Base-by-base conservation (phyloP, 2,329 filamentous ascomycete genomes). In the Hymenoscyphus salicellus region DNA sequence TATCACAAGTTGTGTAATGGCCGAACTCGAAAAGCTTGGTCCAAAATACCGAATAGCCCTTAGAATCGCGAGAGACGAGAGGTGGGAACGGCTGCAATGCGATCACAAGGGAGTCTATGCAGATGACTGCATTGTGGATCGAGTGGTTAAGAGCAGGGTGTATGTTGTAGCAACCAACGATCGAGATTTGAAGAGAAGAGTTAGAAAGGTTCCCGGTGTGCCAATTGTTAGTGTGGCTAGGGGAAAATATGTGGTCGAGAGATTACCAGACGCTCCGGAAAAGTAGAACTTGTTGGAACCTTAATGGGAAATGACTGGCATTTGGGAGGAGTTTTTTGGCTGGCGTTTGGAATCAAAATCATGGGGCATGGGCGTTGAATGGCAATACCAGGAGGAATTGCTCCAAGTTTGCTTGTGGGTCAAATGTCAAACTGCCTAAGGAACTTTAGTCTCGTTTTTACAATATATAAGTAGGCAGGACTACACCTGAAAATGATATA, bases 221-320 rank as follows among this genome's bases (percentile, higher is more conserved):
- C 84, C 84, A 1, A 84, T 86, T 63, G 84, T 97, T 82, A 92
- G 88, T 73, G 92, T 95, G 32, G 91, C 90, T 5, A 86, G 91
- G 73, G 92, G 91, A 56, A 97, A 97, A 78, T 98, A 97, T 78
- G 89, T 94, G 58, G 95, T 99, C 74, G 95, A 98, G 82, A 86
- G 93, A 72, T 79, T 97, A 68, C 93, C 93, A 5, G 91, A 93
- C 77, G 92, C 91, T 43, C 91, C 91, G 38, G 89, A 93, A 68
- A 61, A 61, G 33, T 61, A 61, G 32, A 55, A 7, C 8, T 23
- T 28, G n/a, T 28, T 7, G 33, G 20, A 28, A 59, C 38, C 20
- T 52, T 23, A 14, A 52, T 23, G n/a, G 10, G 20, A 59, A 49
- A 28, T 14, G 46, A 52, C 7, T 38, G 23, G 55, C 55, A 49